Evolutionary conservation across 2,329 filamentous ascomycete genomes (phyloP).

Genomic region (Fusarium sacchari): DNA sequence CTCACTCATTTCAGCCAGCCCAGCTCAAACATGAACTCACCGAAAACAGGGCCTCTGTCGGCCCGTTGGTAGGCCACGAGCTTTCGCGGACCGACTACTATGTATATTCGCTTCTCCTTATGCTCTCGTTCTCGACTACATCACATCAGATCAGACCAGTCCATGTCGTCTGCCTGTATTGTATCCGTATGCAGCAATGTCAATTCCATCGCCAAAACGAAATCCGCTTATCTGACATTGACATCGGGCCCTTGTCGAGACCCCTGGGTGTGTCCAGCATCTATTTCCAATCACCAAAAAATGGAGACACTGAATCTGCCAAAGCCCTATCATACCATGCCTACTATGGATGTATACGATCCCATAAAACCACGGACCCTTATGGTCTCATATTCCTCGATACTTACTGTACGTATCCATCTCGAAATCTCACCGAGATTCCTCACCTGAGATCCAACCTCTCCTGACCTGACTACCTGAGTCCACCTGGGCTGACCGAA

Average conservation of each 20-base stretch:
- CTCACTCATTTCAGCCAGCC: background rate
- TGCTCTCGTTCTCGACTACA: background rate
- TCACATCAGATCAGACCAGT: slow-evolving; percentile 19
- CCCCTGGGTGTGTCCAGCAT: slow-evolving; percentile 20
- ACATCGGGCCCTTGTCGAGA: slow-evolving; percentile 12
- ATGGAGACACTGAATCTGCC: background rate
- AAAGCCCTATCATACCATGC: background rate
- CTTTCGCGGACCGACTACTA: slow-evolving; percentile 41
- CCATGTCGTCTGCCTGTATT: slow-evolving; percentile 29
- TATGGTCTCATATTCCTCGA: slow-evolving; percentile 35
- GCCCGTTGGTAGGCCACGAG: slow-evolving; percentile 39
- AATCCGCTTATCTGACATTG: slow-evolving; percentile 37
- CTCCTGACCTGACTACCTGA: slow-evolving; percentile 34
- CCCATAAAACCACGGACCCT: slow-evolving; percentile 3
- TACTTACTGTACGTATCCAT: background rate
- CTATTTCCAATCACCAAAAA: background rate
- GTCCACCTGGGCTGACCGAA: slow-evolving; percentile 37
- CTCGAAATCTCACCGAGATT: slow-evolving; percentile 41
- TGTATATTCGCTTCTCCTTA: slow-evolving; percentile 27
- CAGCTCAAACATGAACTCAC: slow-evolving; percentile 4
- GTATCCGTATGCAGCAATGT: slow-evolving; percentile 22
- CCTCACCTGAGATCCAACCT: slow-evolving; percentile 39
- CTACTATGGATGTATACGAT: too few relatives aligned
- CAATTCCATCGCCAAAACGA: slow-evolving; percentile 33
- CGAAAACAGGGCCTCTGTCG: slow-evolving; percentile 33